phyloP scores from a whole-genome alignment of 148 eudicot species.

The Nepenthes mirabilis region DNA sequence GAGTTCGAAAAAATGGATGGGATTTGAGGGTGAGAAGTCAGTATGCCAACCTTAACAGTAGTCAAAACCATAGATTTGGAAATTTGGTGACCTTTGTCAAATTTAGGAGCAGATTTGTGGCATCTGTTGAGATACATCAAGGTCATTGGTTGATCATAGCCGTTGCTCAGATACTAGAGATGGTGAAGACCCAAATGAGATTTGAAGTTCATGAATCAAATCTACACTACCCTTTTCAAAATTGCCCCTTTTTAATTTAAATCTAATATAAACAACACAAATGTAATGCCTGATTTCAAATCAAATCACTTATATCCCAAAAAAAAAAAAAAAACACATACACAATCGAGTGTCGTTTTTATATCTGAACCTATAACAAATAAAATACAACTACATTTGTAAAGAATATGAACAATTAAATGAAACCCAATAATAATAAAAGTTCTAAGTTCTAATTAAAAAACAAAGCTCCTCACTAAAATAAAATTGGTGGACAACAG shows the following conservation, averaged over 20 bases:
- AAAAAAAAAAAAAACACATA: too few relatives aligned
- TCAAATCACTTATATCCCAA: too few relatives aligned
- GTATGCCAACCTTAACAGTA: slow-evolving; percentile 49
- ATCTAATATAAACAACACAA: background rate
- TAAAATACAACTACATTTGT: too few relatives aligned
- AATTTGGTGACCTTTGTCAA: slow-evolving; percentile 23
- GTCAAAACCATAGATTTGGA: slow-evolving; percentile 21
- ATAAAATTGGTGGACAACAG: too few relatives aligned
- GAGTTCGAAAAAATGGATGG: slow-evolving; percentile 80
- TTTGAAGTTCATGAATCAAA: slow-evolving; percentile 64
- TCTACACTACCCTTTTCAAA: slow-evolving; percentile 49
- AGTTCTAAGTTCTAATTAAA: too few relatives aligned
- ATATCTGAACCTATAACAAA: too few relatives aligned
- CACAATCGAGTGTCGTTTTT: too few relatives aligned
- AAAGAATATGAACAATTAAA: too few relatives aligned
- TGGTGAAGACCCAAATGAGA: slow-evolving; percentile 44
- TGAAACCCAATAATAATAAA: too few relatives aligned
- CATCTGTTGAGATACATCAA: slow-evolving; percentile 60
- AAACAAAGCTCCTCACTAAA: too few relatives aligned
- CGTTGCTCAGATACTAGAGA: slow-evolving; percentile 33
- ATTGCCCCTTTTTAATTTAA: slow-evolving; percentile 34
- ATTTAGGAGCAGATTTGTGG: slow-evolving; percentile 51
- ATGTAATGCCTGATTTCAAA: background rate
- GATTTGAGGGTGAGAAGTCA: slow-evolving; percentile 81
- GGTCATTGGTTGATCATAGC: slow-evolving; percentile 27